phyloP scores from a whole-genome alignment of 805 yeast species.

The Maudiozyma saulgeensis region DNA sequence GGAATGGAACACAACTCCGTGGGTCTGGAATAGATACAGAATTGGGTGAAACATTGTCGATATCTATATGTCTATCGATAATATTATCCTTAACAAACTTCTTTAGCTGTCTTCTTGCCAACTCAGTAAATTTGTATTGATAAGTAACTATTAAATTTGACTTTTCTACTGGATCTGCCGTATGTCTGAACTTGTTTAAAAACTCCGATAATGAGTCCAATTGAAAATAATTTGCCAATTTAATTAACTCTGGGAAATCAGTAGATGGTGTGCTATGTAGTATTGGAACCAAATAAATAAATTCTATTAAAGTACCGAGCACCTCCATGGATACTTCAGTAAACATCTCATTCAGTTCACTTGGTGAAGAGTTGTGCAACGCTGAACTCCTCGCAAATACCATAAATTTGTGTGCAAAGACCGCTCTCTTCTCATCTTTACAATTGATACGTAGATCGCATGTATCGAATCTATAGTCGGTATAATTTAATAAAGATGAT shows the following conservation, averaged over 20 bases:
- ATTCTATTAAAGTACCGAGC: constrained; percentile 23
- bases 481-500: constrained; percentile 31
- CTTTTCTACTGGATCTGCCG: constrained; percentile 24
- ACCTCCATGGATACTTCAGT: background rate
- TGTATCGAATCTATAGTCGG: constrained; percentile 12
- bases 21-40: background rate
- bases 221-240: constrained; percentile 29
- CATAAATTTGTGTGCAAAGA: constrained; percentile 35
- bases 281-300: constrained; percentile 33
- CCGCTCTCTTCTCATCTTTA: background rate
- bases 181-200: constrained; percentile 23
- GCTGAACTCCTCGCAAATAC: constrained; percentile 31
- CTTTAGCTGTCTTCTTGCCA: constrained; percentile 20
- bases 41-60: background rate
- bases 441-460: constrained; percentile 21
- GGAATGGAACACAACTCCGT: constrained; percentile 15
- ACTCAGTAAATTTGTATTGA: constrained; percentile 25
- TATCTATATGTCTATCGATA: constrained; percentile 5
- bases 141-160: constrained; percentile 28
- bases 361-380: constrained; percentile 13
- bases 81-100: constrained; percentile 20
- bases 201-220: constrained; percentile 32
- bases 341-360: background rate
- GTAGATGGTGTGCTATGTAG: constrained; percentile 29
- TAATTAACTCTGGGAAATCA: constrained; percentile 23